Conservation (phyloP, 2,329 filamentous ascomycete genomes). For the Colletotrichum agaves region DNA sequence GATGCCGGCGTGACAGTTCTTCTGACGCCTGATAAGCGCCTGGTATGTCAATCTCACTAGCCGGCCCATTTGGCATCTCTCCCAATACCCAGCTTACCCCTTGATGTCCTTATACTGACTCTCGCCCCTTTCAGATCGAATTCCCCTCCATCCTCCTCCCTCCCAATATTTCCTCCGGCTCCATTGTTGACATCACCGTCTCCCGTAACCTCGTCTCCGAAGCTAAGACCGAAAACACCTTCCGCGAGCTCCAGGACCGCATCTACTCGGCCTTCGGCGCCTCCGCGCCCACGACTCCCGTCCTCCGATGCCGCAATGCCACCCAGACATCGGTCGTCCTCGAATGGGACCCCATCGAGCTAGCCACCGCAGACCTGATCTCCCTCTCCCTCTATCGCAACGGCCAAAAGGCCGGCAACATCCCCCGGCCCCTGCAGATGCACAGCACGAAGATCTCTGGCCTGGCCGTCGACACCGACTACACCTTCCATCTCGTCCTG, state of each 20-base stretch:
- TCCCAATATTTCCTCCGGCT: conserved; percentile 92
- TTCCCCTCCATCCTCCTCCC: conserved; percentile 98
- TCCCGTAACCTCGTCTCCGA: conserved; percentile 87
- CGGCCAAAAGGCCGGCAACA: conserved; percentile 94
- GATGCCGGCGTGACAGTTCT: conserved; percentile 98
- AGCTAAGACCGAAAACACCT: conserved; percentile 76
- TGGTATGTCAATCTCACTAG: conserved; percentile 69
- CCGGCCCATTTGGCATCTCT: neutral
- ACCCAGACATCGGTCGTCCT: conserved; percentile 98
- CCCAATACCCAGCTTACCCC: neutral
- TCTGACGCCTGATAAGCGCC: conserved; percentile 93
- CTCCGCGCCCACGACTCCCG: conserved; percentile 77
- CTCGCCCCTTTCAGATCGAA: conserved; percentile 77
- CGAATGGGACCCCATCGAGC: conserved; percentile 95
- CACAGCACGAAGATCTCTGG: conserved; percentile 97
- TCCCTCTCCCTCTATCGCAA: conserved; percentile 94
- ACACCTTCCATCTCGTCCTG: conserved; percentile 92
- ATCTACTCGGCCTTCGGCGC: conserved; percentile 91
- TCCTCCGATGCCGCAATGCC: conserved; percentile 92
- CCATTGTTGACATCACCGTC: conserved; percentile 98
- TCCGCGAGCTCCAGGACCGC: conserved; percentile 86
- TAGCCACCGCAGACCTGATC: conserved; percentile 91
- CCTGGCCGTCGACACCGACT: conserved; percentile 95
- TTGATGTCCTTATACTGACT: conserved; percentile 38
- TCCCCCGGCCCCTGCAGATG: conserved; percentile 87